Evolutionary conservation across 176 grass and related monocot species (phyloP), one percentile per base, ranked within the genome.

Genomic region (Saccharum officinarum): DNA sequence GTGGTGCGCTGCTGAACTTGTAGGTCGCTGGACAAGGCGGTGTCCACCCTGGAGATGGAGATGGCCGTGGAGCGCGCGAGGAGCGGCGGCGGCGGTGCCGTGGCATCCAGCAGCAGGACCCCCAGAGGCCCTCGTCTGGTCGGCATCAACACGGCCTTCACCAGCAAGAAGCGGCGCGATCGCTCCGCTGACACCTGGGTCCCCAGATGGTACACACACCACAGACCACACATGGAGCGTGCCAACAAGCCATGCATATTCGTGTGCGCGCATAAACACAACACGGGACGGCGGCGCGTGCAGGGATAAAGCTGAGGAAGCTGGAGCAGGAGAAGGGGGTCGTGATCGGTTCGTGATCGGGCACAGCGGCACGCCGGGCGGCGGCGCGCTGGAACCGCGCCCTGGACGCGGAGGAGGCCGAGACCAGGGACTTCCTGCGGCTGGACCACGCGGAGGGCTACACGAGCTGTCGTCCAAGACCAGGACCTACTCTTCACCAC

Each of bases 301-400:
- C 45, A 47, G 45, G 45, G 45, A 15, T 17, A 5, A 50, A 50
- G 47, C 47, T 50, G 47, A 16, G 47, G 82, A 79, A 80, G 73
- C 73, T 98, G 64, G 93, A 98, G 83, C 80, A 80, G 85, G 96
- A 95, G 85, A 94, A 98, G 82, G 97, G 93, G 20, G 64, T 98
- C 22, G 91, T 94, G 77, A 49, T 98, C 92, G 97, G 83, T 98
- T 98, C 82, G 97, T 98, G 73, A 98, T 98, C 84, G 97, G 97
- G 25, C 97, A 83, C 76, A 94, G 93, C 80, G 91, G 80, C 52
- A 54, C 83, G 54, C 17, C 81, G 12, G 93, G 85, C 20, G 93
- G 80, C n/a, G 87, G 91, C 3, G 75, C 69, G 78, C 68, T 90
- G 52, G 97, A n/a, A 98, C 83, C 87, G 78, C 46, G 89, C 93